Conservation (phyloP, 1,284 basidiomycete species). For the Ustilago cynodontis region DNA sequence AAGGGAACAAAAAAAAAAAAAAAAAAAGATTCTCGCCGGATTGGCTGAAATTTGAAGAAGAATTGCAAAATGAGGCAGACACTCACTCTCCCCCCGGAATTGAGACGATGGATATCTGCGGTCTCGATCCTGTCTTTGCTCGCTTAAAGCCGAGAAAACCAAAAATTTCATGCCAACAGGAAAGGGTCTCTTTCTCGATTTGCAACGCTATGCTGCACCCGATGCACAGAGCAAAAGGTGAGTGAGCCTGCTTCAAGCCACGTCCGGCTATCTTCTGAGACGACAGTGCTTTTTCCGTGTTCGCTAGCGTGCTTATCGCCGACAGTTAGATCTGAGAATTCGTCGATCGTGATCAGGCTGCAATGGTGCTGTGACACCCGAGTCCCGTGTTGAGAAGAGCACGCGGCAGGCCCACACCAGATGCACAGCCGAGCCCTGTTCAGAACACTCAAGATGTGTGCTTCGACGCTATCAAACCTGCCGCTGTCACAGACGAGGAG, state of each 20-base stretch:
- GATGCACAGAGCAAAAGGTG: conserved; percentile 1
- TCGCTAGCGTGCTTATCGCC: conserved; percentile 3
- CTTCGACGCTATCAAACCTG: too few species aligned
- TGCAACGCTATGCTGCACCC: neutral
- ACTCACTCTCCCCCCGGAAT: neutral
- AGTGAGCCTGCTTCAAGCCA: conserved; percentile 1
- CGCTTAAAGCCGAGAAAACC: neutral
- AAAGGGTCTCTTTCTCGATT: conserved; percentile 1
- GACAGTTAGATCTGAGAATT: neutral
- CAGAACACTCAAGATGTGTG: neutral
- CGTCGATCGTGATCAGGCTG: neutral
- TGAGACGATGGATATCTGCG: neutral
- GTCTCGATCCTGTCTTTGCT: neutral
- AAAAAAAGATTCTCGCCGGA: neutral
- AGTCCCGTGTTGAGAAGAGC: neutral
- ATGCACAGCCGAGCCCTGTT: neutral
- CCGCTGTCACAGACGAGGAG: too few species aligned
- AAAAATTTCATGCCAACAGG: neutral
- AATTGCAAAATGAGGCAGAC: conserved; percentile 2
- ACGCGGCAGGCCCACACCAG: neutral
- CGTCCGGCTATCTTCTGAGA: neutral
- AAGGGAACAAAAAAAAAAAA: too few species aligned
- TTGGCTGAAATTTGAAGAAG: neutral
- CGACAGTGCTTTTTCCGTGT: too few species aligned
- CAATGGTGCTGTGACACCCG: neutral